phyloP scores from a whole-genome alignment of 2,329 filamentous ascomycete species.

The Colletotrichum nymphaeae region DNA sequence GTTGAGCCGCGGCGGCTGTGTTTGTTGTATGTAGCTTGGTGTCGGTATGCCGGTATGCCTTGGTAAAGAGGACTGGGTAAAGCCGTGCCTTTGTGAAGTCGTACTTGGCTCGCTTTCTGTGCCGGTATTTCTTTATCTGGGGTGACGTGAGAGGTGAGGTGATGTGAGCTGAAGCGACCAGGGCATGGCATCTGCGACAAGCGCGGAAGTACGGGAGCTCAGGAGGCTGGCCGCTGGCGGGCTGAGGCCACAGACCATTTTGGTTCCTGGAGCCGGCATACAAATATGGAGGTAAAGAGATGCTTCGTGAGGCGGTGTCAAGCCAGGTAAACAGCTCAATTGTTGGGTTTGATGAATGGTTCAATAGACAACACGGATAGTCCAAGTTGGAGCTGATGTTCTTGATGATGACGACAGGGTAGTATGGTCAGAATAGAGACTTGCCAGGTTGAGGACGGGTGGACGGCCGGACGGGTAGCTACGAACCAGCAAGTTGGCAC shows the following conservation, averaged over 20 bases:
- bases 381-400: no score
- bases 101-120: not conserved
- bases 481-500: not conserved
- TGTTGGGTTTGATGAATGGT: no score
- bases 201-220: not conserved
- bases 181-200: not conserved
- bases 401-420: no score
- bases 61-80: not conserved
- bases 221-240: not conserved
- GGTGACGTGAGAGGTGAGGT: not conserved
- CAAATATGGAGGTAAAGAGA: not conserved
- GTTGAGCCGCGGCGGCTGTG: not conserved
- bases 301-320: not conserved
- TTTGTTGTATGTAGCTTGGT: not conserved
- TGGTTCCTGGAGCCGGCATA: not conserved
- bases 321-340: not conserved
- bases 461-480: not conserved
- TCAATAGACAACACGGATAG: not conserved
- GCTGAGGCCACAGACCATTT: not conserved
- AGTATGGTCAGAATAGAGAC: no score
- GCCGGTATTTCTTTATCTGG: not conserved
- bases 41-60: not conserved
- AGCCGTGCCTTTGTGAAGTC: not conserved
- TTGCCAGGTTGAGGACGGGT: no score
- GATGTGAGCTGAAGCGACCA: not conserved